Evolutionary conservation across 345 rosid species (phyloP).

Genomic region (Salix exigua): DNA sequence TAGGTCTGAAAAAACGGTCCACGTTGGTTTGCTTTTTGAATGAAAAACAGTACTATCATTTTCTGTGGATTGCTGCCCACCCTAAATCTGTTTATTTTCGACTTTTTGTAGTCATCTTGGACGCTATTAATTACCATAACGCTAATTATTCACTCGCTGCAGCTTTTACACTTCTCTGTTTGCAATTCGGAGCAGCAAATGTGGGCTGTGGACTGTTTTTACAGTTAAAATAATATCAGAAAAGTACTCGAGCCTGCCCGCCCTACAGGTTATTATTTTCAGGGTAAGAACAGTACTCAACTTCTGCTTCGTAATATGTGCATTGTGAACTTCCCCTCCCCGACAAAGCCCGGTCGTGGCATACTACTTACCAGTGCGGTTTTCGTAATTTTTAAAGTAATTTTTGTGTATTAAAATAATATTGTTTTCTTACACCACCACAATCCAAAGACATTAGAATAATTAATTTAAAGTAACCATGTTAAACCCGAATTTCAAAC

Average conservation of each 20-base stretch:
- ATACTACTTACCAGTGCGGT: no score
- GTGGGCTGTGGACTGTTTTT: background rate
- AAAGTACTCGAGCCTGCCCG: background rate
- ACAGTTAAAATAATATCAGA: background rate
- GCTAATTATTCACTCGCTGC: slow-evolving; percentile 15
- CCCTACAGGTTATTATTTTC: background rate
- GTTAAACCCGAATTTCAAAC: no score
- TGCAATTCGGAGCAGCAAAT: slow-evolving; percentile 15
- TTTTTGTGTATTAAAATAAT: no score
- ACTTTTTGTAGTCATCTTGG: slow-evolving; percentile 12
- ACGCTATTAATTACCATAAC: slow-evolving; percentile 3
- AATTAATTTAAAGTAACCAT: no score
- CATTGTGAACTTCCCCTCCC: background rate
- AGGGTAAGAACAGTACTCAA: background rate
- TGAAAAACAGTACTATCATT: slow-evolving; percentile 26
- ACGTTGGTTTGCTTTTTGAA: slow-evolving; percentile 17
- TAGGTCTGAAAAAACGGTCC: slow-evolving; percentile 12
- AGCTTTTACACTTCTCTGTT: slow-evolving; percentile 25
- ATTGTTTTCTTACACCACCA: no score
- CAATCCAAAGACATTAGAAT: no score
- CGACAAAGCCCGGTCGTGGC: background rate
- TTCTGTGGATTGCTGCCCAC: slow-evolving; percentile 38
- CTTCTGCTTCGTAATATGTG: background rate
- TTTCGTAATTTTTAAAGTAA: no score
- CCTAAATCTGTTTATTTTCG: background rate